Evolutionary conservation across 1,284 basidiomycete species (phyloP), one percentile per base, ranked within the genome.

Genomic region (Boletus calvinii): DNA sequence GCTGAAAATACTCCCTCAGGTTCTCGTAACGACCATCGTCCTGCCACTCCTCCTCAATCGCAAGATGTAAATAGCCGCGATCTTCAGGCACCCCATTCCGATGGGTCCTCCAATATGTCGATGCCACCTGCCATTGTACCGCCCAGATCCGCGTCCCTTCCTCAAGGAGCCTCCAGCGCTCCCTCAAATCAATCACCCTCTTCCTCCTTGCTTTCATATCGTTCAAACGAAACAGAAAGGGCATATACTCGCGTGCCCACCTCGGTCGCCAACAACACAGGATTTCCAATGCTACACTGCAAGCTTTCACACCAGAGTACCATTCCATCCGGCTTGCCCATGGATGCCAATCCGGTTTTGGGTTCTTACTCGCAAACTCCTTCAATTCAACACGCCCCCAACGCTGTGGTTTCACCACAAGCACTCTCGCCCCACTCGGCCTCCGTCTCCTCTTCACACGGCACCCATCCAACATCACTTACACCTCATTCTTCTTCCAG

Each of bases 61-160:
- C 72, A 73, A 52, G 77, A 79, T 38, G 52, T 67, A 38, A 63
- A 63, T 49, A 59, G 40, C 59, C 64, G 39, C 62, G 64, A 57
- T 64, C 58, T 39, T 57, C 71, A 61, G 52, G 59, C 32, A 64
- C 68, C 42, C 60, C 67, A 57, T 60, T 62, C 46, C 61, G 63
- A 36, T 17, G 52, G 41, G 11, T 52, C 41, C 50, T 54, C 29
- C 31, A 55, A 45, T 18, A 43, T 40, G 52, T 58, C 52, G 18
- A 46, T 72, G 6, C 59, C 74, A 1, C 76, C 76, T 18, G 72
- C 78, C 10, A 61, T 74, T 37, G 73, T 76, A 20, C 77, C 80
- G 0, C 67, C 70, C 20, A 75, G 75, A 44, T 62, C 71, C 11
- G 73, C 72, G 17, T 73, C 72, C 52, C 66, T 59, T 31, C 43